These are phyloP conservation scores for Rhododendron ferrugineum DNA, from an alignment of 148 eudicot species.

Conservation along the genomic window DNA sequence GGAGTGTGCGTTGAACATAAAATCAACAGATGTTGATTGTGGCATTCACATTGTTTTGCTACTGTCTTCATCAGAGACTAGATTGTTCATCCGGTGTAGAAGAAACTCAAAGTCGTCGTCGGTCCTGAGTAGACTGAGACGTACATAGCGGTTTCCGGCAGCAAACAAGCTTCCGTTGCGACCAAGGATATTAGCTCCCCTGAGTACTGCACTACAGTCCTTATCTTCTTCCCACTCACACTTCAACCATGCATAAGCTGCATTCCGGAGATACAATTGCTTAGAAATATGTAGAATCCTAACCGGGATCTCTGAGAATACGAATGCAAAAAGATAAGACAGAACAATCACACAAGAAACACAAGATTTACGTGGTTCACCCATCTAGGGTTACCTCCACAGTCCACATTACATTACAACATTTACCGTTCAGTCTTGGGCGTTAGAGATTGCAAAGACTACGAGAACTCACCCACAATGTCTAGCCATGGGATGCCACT, in stretches of 20 bases:
- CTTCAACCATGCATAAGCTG: slow-evolving; percentile 70
- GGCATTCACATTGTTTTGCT: slow-evolving; percentile 5
- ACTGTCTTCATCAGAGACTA: slow-evolving; percentile 26
- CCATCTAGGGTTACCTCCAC: no score
- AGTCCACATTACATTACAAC: no score
- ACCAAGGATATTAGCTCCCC: slow-evolving; percentile 39
- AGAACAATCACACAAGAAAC: not conserved
- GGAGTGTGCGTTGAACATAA: not conserved
- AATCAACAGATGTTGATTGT: slow-evolving; percentile 6
- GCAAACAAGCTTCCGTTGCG: slow-evolving; percentile 29
- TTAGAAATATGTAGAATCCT: not conserved
- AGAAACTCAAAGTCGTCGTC: slow-evolving; percentile 43
- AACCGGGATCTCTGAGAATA: not conserved
- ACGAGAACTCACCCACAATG: no score
- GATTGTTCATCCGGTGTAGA: slow-evolving; percentile 13
- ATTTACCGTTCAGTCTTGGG: no score
- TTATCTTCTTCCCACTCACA: slow-evolving; percentile 41
- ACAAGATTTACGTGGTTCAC: not conserved
- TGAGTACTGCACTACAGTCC: slow-evolving; percentile 29
- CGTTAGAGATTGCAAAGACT: no score
- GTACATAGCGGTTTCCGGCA: slow-evolving; percentile 31
- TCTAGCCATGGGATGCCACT: no score
- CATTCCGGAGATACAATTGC: not conserved
- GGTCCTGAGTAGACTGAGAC: slow-evolving; percentile 47
- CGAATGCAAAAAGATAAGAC: not conserved